Conservation (phyloP, 345 rosid species). For the Bretschneidera sinensis region DNA sequence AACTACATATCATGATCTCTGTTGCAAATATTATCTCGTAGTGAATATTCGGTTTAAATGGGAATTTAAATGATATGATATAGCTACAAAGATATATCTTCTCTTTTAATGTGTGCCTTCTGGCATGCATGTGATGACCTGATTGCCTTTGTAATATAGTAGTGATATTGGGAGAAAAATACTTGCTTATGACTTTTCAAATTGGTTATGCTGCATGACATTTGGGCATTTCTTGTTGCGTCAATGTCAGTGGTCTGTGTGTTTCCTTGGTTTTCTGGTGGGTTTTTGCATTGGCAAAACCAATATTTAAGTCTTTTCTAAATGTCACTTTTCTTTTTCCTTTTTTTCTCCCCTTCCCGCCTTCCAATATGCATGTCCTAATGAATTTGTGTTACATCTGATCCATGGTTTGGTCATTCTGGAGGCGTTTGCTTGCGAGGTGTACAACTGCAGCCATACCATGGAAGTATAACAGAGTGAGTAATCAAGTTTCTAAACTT, state of each 20-base stretch:
- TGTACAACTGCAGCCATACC: conserved; percentile 31
- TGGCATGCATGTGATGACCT: not conserved
- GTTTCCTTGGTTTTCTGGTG: conserved; percentile 1
- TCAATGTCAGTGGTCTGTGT: not conserved
- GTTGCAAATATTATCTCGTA: not conserved
- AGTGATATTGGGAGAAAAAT: not conserved
- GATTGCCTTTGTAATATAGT: not conserved
- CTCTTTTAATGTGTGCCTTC: not conserved
- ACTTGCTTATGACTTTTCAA: not conserved
- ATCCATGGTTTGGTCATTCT: conserved; percentile 44
- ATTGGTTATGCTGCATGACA: not conserved
- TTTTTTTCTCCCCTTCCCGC: not conserved
- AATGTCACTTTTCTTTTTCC: conserved; percentile 1
- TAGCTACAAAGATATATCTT: not conserved
- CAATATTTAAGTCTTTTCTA: conserved; percentile 1
- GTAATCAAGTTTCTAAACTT: conserved; percentile 14
- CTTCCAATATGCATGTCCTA: conserved; percentile 34
- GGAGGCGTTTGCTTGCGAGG: conserved; percentile 51
- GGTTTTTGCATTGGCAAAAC: not conserved
- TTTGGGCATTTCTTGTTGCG: not conserved
- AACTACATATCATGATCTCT: conserved; percentile 15
- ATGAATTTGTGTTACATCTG: conserved; percentile 55
- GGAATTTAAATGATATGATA: too few relatives aligned
- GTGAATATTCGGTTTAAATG: not conserved
- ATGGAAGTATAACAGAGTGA: conserved; percentile 29